A percentile compares a stretch with the other conserved stretches of the same genome.
These are phyloP conservation scores for Pyrenula massariospora DNA, from an alignment of 495 filamentous ascomycete species.

Conservation along the genomic window DNA sequence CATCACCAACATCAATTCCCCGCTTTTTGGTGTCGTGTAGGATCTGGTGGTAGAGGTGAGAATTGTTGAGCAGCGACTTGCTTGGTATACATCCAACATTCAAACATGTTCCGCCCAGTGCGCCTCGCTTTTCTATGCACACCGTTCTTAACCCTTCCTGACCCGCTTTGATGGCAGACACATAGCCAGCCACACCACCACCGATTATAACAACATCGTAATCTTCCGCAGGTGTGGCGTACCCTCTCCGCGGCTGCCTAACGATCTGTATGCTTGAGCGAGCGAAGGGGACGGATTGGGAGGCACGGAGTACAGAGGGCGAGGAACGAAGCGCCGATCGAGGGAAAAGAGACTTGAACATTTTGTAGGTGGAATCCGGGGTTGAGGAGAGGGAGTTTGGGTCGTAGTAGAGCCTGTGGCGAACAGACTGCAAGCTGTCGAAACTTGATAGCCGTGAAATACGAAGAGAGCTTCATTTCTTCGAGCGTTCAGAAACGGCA, in stretches of 20 bases:
- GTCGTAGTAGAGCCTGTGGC: too few relatives aligned
- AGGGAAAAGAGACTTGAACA: not conserved
- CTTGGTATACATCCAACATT: constrained; percentile 99
- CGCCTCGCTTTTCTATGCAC: constrained; percentile 97
- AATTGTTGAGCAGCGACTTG: constrained; percentile 99
- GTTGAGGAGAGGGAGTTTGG: too few relatives aligned
- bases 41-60: constrained; percentile 94
- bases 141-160: constrained; percentile 96
- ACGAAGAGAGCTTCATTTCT: not conserved
- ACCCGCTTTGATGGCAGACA: constrained; percentile 96
- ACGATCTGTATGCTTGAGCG: not conserved
- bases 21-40: constrained; percentile 94
- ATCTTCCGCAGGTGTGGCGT: constrained; percentile 48
- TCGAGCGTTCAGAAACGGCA: not conserved
- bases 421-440: too few relatives aligned
- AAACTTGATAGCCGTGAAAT: not conserved
- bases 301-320: not conserved
- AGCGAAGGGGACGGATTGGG: not conserved
- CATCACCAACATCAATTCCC: constrained; percentile 91
- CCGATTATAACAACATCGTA: constrained; percentile 92
- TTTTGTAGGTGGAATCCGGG: too few relatives aligned
- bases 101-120: constrained; percentile 90
- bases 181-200: constrained; percentile 96
- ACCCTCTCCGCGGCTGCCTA: constrained; percentile 5
- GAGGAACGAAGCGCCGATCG: constrained; percentile 1